These are phyloP conservation scores for Sphagnurus paluster DNA, from an alignment of 1,284 basidiomycete genomes.

Conservation along the genomic window DNA sequence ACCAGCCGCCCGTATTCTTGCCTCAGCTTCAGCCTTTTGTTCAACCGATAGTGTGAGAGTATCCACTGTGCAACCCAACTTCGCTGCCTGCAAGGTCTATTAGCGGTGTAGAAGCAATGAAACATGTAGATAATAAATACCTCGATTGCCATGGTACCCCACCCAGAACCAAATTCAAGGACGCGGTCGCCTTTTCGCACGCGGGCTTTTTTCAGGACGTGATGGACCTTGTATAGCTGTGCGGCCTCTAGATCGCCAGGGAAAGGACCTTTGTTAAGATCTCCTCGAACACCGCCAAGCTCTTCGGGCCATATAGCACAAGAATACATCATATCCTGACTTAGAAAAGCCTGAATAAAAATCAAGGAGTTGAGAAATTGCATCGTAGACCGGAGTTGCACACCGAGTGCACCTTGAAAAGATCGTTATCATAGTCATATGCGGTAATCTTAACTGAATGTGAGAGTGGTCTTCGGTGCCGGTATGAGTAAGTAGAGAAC, in stretches of 20 bases:
- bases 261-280: conserved; percentile 31
- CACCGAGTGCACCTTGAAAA: conserved; percentile 15
- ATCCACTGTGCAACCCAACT: conserved; percentile 65
- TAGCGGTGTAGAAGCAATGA: conserved; percentile 15
- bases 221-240: conserved; percentile 61
- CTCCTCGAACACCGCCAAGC: conserved; percentile 53
- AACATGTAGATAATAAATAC: conserved; percentile 36
- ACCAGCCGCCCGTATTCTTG: conserved; percentile 56
- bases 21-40: conserved; percentile 69
- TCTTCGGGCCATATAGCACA: conserved; percentile 61
- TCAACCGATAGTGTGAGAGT: conserved; percentile 70
- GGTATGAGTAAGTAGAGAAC: not conserved
- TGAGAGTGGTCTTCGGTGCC: not conserved
- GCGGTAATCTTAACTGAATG: conserved; percentile 4
- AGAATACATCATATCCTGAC: conserved; percentile 76
- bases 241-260: conserved; percentile 63
- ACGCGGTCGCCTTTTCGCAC: conserved; percentile 63
- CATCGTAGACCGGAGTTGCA: too few species aligned
- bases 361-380: conserved; percentile 27
- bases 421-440: conserved; percentile 12
- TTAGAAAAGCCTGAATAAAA: conserved; percentile 55
- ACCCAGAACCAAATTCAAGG: conserved; percentile 68
- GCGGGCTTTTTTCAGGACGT: conserved; percentile 61
- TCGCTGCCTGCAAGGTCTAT: conserved; percentile 45
- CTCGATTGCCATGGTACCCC: conserved; percentile 76